Base-by-base conservation (phyloP, 75 land plant species). In the Cunninghamia lanceolata region DNA sequence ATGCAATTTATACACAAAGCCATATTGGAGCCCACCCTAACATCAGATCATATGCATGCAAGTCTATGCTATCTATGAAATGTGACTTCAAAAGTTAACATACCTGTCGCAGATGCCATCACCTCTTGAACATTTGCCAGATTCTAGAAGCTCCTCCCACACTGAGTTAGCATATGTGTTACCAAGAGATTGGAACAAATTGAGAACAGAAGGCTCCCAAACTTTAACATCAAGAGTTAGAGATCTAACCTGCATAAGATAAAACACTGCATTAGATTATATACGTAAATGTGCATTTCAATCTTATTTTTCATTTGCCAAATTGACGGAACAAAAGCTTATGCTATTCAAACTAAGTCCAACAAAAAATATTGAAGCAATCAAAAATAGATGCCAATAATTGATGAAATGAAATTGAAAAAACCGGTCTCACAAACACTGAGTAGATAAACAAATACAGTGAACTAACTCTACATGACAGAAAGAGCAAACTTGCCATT, bases 151-250 rank as follows among this genome's bases (percentile, higher is more conserved):
- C 89, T 94, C 99, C 86, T 98, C 99, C 99, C 99, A 98, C 4
- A 98, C 88, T 63, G 96, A 94, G 85, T 98, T 98, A 17, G 99
- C 97, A 92, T 91, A 95, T 15, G 92, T 82, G 84, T 98, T 98
- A 19, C 99, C 99, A 87, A 98, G 77, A 63, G 99, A 92, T 86
- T 95, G 99, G 84, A 98, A 98, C 85, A 95, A 88, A 86, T 88
- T 88, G 52, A 98, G 92, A 52, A 98, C 99, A 80, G 99, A 96
- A 52, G 96, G 99, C 87, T 98, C 99, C 99, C 99, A 98, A 17
- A 96, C 99, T 87, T 91, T 95, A 17, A 98, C 99, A 93, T 98
- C 99, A 82, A 98, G 96, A 63, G 99, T 98, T 88, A 98, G 91
- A 38, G 99, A 98, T 34, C 99, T 92, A 21, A 98, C 99, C 99